phyloP scores from a whole-genome alignment of 2,329 filamentous ascomycete species.

The Scedosporium dehoogii region DNA sequence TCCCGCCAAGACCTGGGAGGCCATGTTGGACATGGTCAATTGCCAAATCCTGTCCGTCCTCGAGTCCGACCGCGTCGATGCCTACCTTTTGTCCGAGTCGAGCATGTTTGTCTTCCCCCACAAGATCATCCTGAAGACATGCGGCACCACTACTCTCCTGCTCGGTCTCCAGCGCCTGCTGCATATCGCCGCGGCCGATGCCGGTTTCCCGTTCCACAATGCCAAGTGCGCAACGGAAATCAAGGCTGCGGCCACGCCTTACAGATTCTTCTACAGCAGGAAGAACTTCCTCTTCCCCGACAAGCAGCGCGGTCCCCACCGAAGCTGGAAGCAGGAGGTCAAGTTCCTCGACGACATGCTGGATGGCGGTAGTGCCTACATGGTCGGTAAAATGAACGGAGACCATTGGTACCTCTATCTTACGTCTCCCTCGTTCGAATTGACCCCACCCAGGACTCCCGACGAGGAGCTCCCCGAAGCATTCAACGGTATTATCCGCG shows the following conservation, averaged over 20 bases:
- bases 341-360: slow-evolving; percentile 88
- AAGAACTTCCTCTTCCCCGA: slow-evolving; percentile 98
- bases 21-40: slow-evolving; percentile 95
- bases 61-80: slow-evolving; percentile 87
- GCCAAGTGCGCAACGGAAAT: slow-evolving; percentile 56
- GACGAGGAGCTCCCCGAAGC: slow-evolving; percentile 31
- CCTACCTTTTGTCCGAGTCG: slow-evolving; percentile 93
- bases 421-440: slow-evolving; percentile 68
- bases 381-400: slow-evolving; percentile 99
- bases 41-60: slow-evolving; percentile 96
- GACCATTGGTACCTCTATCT: slow-evolving; percentile 99
- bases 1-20: slow-evolving; percentile 76
- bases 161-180: slow-evolving; percentile 83
- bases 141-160: slow-evolving; percentile 89
- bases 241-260: slow-evolving; percentile 71
- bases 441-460: slow-evolving; percentile 78
- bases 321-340: slow-evolving; percentile 96
- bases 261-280: slow-evolving; percentile 95
- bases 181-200: slow-evolving; percentile 78
- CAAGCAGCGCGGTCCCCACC: slow-evolving; percentile 85
- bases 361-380: slow-evolving; percentile 87
- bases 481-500: slow-evolving; percentile 15
- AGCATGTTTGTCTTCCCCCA: slow-evolving; percentile 99
- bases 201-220: slow-evolving; percentile 79
- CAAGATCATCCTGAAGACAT: slow-evolving; percentile 98